Evolutionary conservation across 2,329 filamentous ascomycete species (phyloP).

Genomic region (Pseudocercospora musae): DNA sequence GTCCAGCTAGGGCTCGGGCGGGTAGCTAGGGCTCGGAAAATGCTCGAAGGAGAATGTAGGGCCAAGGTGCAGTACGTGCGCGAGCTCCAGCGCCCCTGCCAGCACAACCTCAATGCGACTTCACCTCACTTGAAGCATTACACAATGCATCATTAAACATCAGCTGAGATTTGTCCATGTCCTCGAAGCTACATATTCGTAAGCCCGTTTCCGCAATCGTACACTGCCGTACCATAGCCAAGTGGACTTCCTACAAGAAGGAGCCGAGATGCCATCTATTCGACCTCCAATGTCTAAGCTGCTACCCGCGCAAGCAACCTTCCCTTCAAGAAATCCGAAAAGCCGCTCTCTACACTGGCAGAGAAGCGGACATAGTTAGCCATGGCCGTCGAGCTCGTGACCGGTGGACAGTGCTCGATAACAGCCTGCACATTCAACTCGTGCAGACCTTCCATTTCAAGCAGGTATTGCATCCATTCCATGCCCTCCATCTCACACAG

Average conservation of each 20-base stretch:
- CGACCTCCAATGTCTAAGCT: neutral
- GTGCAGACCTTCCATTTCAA: slow-evolving; percentile 48
- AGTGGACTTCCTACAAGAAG: neutral
- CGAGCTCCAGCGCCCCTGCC: too few species aligned
- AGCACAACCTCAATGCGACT: too few species aligned
- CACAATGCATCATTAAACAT: neutral
- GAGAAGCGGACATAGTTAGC: slow-evolving; percentile 60
- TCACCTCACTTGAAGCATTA: neutral
- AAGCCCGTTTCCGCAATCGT: neutral
- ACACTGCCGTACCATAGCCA: neutral
- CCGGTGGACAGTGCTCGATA: slow-evolving; percentile 53
- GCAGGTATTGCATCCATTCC: slow-evolving; percentile 58
- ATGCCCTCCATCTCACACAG: slow-evolving; percentile 47
- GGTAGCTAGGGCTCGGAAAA: too few species aligned
- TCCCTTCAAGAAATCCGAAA: slow-evolving; percentile 52
- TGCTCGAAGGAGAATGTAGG: too few species aligned
- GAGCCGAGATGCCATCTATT: neutral
- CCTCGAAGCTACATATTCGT: neutral
- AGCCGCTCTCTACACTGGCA: slow-evolving; percentile 55
- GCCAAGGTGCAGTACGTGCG: too few species aligned
- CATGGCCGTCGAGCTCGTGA: slow-evolving; percentile 52
- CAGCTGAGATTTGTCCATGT: neutral
- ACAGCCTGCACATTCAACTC: slow-evolving; percentile 53
- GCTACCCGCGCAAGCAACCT: slow-evolving; percentile 13
- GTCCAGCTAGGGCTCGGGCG: too few species aligned